Evolutionary conservation across 2,329 filamentous ascomycete genomes (phyloP).

Genomic region (Fusarium chuoi): DNA sequence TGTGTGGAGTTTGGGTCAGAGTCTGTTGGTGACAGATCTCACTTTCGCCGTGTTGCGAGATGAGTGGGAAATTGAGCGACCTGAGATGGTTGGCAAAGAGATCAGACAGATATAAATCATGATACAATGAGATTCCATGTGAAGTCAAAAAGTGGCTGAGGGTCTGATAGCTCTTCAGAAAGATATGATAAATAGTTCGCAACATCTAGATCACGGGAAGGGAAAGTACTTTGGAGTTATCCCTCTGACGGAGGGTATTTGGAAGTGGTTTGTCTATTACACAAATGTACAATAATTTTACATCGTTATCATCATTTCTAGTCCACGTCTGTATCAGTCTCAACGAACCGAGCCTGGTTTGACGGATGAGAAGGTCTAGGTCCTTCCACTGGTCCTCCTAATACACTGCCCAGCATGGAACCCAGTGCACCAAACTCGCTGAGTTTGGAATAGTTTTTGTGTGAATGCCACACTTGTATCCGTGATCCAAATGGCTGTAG

Average conservation of each 20-base stretch:
- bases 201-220: slow-evolving; percentile 24
- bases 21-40: slow-evolving; percentile 86
- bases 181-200: slow-evolving; percentile 7
- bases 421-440: slow-evolving; percentile 60
- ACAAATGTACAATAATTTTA: slow-evolving; percentile 35
- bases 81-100: slow-evolving; percentile 89
- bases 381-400: slow-evolving; percentile 41
- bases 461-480: slow-evolving; percentile 55
- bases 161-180: neutral
- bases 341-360: slow-evolving; percentile 46
- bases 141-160: neutral
- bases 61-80: slow-evolving; percentile 92
- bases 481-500: slow-evolving; percentile 58
- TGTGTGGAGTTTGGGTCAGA: slow-evolving; percentile 95
- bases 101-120: slow-evolving; percentile 77
- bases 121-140: slow-evolving; percentile 4
- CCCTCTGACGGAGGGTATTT: neutral
- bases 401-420: slow-evolving; percentile 53
- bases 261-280: slow-evolving; percentile 20
- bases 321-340: slow-evolving; percentile 52
- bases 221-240: slow-evolving; percentile 23
- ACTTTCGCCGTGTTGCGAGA: slow-evolving; percentile 90
- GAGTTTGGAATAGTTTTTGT: slow-evolving; percentile 47
- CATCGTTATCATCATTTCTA: slow-evolving; percentile 33
- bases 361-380: slow-evolving; percentile 16